Percentiles rank a stretch among this genome's conserved stretches.
Conservation (phyloP, 2,329 filamentous ascomycete species). For the Aspergillus sp. region DNA sequence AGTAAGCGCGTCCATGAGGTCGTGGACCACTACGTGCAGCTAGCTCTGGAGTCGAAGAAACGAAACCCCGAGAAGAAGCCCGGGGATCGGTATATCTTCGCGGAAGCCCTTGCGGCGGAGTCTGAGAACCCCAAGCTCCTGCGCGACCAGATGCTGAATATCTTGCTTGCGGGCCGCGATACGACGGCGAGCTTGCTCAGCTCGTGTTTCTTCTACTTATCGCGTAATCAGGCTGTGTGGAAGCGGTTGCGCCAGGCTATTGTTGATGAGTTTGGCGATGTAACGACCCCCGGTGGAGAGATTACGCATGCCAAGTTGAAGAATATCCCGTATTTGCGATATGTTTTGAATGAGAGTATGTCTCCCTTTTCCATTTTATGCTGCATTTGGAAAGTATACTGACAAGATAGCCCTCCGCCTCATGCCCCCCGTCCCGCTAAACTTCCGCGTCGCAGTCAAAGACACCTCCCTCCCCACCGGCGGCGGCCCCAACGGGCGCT, state of each 20-base stretch:
- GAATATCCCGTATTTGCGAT: not conserved
- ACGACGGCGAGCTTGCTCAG: too few relatives aligned
- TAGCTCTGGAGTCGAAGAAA: too few relatives aligned
- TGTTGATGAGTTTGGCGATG: too few relatives aligned
- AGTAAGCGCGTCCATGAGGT: too few relatives aligned
- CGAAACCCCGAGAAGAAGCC: too few relatives aligned
- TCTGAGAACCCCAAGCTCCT: too few relatives aligned
- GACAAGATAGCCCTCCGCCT: slow-evolving; percentile 10
- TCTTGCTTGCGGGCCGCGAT: too few relatives aligned
- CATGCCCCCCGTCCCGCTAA: slow-evolving; percentile 6
- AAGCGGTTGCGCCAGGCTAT: not conserved
- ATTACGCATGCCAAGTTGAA: not conserved
- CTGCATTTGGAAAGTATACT: not conserved
- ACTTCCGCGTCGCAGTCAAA: slow-evolving; percentile 13
- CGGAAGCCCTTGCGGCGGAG: too few relatives aligned
- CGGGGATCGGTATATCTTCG: too few relatives aligned
- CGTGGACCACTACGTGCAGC: too few relatives aligned
- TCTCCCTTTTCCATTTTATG: not conserved
- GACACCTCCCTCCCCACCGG: slow-evolving; percentile 24
- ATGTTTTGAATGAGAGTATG: not conserved
- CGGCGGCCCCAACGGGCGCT: slow-evolving; percentile 17
- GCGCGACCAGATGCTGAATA: too few relatives aligned
- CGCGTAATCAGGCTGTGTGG: not conserved
- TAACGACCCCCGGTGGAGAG: not conserved
- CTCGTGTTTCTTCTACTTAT: too few relatives aligned